Conservation (phyloP, 345 rosid species). For the Acer yangbiense region DNA sequence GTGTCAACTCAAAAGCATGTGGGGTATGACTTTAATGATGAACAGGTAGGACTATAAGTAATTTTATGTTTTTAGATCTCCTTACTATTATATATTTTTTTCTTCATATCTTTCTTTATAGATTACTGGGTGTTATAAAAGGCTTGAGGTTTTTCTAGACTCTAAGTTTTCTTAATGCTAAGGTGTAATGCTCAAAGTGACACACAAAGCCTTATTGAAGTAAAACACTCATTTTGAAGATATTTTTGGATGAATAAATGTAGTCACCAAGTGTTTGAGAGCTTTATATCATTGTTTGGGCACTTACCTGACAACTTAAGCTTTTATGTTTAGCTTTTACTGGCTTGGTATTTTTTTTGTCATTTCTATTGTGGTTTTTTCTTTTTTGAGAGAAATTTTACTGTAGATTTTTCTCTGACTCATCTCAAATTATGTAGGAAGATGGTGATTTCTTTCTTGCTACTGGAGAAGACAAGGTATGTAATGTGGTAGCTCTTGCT, state of each 20-base stretch:
- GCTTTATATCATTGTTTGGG: no score
- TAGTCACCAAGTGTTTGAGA: not conserved
- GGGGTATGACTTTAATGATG: slow-evolving; percentile 71
- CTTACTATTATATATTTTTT: not conserved
- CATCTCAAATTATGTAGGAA: slow-evolving; percentile 61
- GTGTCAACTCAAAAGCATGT: slow-evolving; percentile 40
- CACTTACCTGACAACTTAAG: no score
- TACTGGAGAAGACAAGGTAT: slow-evolving; percentile 82
- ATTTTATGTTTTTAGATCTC: not conserved
- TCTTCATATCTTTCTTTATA: not conserved
- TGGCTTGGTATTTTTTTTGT: not conserved
- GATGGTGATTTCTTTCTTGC: slow-evolving; percentile 83
- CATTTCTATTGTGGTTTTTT: not conserved
- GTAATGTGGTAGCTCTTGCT: slow-evolving; percentile 27
- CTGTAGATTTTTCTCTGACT: slow-evolving; percentile 23
- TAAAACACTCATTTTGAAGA: not conserved
- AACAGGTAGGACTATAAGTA: slow-evolving; percentile 48
- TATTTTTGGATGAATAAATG: not conserved
- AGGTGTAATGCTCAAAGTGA: not conserved
- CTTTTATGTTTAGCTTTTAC: no score
- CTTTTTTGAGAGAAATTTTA: slow-evolving; percentile 14
- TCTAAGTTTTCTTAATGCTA: not conserved
- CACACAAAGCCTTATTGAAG: not conserved
- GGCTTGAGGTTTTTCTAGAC: not conserved
- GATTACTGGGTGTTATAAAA: not conserved